Evolutionary conservation across 805 yeast species (phyloP), one percentile per base, ranked within the genome.

Genomic region (Grigorovia jiainica): DNA sequence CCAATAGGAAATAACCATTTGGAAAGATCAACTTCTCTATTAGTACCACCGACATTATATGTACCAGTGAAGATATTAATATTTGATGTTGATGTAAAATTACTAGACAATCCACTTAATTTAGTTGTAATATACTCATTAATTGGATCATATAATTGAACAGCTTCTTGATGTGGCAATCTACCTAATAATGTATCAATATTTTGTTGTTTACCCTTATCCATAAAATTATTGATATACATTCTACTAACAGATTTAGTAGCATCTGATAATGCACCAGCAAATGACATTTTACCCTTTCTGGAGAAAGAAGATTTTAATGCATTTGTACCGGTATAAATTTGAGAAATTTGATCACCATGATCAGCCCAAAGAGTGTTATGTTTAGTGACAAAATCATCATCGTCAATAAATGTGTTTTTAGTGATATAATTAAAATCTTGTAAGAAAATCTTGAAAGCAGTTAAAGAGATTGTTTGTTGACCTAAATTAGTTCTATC

Each of bases 271-370:
- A 92, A 64, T 0, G 97, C 96, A 29, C 97, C 97, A 0, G 97
- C 97, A 42, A 92, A 65, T 35, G 90, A 87, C 97, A 89, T 87
- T 55, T 89, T 90, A 19, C 98, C 98, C 23, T 85, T 80, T 57
- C 99, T 75, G 1, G 97, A 85, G 56, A 83, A 92, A 4, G 96
- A 87, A 0, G 96, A 85, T 61, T 92, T 92, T 47, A 92, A 70
- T 0, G 99, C 99, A 46, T 95, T 95, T 0, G 99, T 92, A 23
- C 98, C 97, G 0, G 98, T 90, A 63, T 92, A 92, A 15, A 92
- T 90, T 58, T 86, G 94, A 2, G 96, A 86, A 4, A 92, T 79
- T 50, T 87, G 95, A 61, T 92, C 98, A 43, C 98, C 99, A 61
- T 92, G 92, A 60, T 92, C 96, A 1, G 99, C 99, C 98, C 98